These are phyloP conservation scores for Termitomyces bulborhizus DNA, from an alignment of 768 basidiomycete species.

Conservation along the genomic window DNA sequence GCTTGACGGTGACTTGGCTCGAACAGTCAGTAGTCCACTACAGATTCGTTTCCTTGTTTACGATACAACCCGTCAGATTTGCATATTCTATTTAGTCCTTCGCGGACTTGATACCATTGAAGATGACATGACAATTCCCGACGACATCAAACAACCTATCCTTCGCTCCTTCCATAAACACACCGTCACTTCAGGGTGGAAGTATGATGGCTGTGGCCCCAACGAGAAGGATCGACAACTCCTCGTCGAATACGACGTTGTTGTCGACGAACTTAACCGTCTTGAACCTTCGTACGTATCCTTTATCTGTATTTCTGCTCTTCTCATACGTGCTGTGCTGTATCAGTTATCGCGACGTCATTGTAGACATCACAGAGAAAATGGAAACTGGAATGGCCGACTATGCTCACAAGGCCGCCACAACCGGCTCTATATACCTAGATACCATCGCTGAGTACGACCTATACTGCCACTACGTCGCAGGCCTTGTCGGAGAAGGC, in stretches of 20 bases:
- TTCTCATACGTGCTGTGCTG: constrained; percentile 2
- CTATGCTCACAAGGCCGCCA: constrained; percentile 78
- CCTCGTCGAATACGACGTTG: constrained; percentile 73
- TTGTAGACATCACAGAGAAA: constrained; percentile 75
- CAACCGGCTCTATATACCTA: constrained; percentile 64
- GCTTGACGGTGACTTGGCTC: constrained; percentile 89
- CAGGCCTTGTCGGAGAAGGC: constrained; percentile 95
- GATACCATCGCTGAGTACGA: constrained; percentile 83
- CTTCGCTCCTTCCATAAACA: constrained; percentile 78
- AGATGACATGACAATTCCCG: constrained; percentile 95
- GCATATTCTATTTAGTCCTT: constrained; percentile 91
- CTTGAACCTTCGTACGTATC: constrained; percentile 55
- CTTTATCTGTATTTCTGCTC: neutral
- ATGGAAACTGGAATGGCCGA: constrained; percentile 97
- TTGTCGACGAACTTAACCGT: constrained; percentile 74
- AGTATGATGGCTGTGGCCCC: constrained; percentile 73
- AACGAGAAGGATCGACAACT: constrained; percentile 85
- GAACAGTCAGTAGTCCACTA: constrained; percentile 61
- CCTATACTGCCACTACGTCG: constrained; percentile 98
- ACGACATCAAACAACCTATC: constrained; percentile 79
- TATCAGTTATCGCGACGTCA: constrained; percentile 66
- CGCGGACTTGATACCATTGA: constrained; percentile 96
- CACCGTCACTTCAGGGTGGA: constrained; percentile 81
- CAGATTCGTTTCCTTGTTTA: neutral
- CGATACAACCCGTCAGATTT: constrained; percentile 49